Evolutionary conservation across 106 monocot genomes (phyloP).

Genomic region (Chionographis japonica): DNA sequence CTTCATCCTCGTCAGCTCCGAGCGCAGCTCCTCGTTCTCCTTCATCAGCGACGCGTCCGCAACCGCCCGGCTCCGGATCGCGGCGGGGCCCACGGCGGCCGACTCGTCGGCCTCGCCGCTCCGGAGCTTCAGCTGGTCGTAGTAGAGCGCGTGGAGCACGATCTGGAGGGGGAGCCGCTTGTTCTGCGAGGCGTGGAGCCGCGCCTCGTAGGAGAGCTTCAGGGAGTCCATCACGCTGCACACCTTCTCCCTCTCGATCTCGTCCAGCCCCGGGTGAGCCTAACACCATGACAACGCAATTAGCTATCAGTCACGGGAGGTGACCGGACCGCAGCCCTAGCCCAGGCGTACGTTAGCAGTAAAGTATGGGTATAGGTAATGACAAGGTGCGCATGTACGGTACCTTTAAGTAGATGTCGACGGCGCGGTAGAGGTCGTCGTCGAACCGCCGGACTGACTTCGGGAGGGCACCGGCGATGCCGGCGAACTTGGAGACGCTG

Average conservation of each 20-base stretch:
- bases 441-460: constrained; percentile 54
- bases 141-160: constrained; percentile 74
- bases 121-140: constrained; percentile 82
- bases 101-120: constrained; percentile 17
- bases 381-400: neutral
- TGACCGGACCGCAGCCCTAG: too few species aligned
- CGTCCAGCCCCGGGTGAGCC: constrained; percentile 71
- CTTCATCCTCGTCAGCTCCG: constrained; percentile 74
- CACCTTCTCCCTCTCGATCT: constrained; percentile 85
- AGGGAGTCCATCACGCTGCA: constrained; percentile 92
- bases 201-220: constrained; percentile 79
- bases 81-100: neutral
- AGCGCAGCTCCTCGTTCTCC: constrained; percentile 70
- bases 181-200: constrained; percentile 89
- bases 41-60: constrained; percentile 41
- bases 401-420: constrained; percentile 85
- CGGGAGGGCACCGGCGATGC: constrained; percentile 50
- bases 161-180: constrained; percentile 84
- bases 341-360: too few species aligned
- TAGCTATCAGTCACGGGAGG: too few species aligned
- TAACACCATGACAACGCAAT: neutral
- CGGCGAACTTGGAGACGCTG: constrained; percentile 66
- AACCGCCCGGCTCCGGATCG: constrained; percentile 3
- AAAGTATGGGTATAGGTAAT: too few species aligned
- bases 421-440: constrained; percentile 79